These are phyloP conservation scores for Eragrostis nindensis DNA, from an alignment of 176 grass and related monocot genomes.

Conservation along the genomic window DNA sequence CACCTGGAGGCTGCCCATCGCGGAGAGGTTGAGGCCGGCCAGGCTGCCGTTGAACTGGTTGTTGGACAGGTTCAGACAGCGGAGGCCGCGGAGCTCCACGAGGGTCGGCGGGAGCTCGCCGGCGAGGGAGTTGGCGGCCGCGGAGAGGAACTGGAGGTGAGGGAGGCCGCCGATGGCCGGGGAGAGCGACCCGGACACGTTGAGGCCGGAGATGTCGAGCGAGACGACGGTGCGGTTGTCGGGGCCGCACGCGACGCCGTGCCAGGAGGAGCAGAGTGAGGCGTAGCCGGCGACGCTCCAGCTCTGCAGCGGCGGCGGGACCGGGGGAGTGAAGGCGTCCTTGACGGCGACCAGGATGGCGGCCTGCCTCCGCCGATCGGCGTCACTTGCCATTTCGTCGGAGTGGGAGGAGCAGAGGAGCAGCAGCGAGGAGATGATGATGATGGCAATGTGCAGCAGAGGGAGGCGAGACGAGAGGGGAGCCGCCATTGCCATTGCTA, in stretches of 20 bases:
- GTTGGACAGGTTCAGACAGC: constrained; percentile 76
- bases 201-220: constrained; percentile 62
- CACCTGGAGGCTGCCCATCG: constrained; percentile 41
- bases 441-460: not conserved
- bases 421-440: not conserved
- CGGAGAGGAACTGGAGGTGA: constrained; percentile 44
- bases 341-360: constrained; percentile 56
- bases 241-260: constrained; percentile 49
- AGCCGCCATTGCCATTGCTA: not conserved
- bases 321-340: constrained; percentile 45
- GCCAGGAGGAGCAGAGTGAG: constrained; percentile 63
- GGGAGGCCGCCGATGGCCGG: constrained; percentile 40
- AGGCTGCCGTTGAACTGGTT: constrained; percentile 83
- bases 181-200: constrained; percentile 62
- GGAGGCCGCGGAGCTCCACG: constrained; percentile 32
- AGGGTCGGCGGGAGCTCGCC: constrained; percentile 41
- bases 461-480: not conserved
- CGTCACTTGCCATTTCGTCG: not conserved
- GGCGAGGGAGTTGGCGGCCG: constrained; percentile 46
- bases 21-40: constrained; percentile 38
- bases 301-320: constrained; percentile 18
- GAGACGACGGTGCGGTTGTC: constrained; percentile 41
- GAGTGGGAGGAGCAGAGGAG: not conserved
- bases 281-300: constrained; percentile 56
- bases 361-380: constrained; percentile 26